Evolutionary conservation across 2,329 filamentous ascomycete genomes (phyloP).

Genomic region (Trichoderma sp.): DNA sequence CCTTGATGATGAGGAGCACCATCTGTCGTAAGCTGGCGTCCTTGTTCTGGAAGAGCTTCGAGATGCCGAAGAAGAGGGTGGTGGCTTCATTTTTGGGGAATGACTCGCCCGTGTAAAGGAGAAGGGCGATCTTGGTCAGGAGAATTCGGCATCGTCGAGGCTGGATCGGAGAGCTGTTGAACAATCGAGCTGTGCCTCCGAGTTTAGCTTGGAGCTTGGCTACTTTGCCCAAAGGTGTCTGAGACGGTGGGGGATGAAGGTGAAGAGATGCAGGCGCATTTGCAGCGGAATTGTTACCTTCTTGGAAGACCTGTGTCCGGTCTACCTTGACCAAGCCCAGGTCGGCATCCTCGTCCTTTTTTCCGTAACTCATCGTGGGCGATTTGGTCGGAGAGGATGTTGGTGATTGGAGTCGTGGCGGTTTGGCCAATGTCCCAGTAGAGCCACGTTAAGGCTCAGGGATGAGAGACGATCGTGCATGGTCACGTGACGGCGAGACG

Average conservation of each 20-base stretch:
- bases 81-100: slow-evolving; percentile 98
- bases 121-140: slow-evolving; percentile 93
- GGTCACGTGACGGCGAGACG: slow-evolving; percentile 36
- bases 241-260: slow-evolving; percentile 27
- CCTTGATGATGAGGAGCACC: slow-evolving; percentile 98
- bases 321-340: slow-evolving; percentile 94
- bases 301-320: slow-evolving; percentile 96
- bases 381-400: slow-evolving; percentile 36
- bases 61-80: slow-evolving; percentile 97
- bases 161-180: slow-evolving; percentile 96
- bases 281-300: slow-evolving; percentile 64
- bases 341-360: slow-evolving; percentile 98
- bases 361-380: slow-evolving; percentile 89
- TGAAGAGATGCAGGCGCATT: neutral
- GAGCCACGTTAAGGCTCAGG: slow-evolving; percentile 40
- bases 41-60: slow-evolving; percentile 99
- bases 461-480: slow-evolving; percentile 32
- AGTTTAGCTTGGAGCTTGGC: slow-evolving; percentile 36
- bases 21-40: slow-evolving; percentile 97
- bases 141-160: slow-evolving; percentile 97
- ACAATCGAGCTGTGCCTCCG: slow-evolving; percentile 75
- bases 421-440: slow-evolving; percentile 33
- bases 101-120: slow-evolving; percentile 94
- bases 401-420: slow-evolving; percentile 38
- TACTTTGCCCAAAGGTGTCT: slow-evolving; percentile 4